Percentiles rank a stretch among this genome's conserved stretches.
Conservation (phyloP, 306 rosid genomes). For the Inga leiocalycina region DNA sequence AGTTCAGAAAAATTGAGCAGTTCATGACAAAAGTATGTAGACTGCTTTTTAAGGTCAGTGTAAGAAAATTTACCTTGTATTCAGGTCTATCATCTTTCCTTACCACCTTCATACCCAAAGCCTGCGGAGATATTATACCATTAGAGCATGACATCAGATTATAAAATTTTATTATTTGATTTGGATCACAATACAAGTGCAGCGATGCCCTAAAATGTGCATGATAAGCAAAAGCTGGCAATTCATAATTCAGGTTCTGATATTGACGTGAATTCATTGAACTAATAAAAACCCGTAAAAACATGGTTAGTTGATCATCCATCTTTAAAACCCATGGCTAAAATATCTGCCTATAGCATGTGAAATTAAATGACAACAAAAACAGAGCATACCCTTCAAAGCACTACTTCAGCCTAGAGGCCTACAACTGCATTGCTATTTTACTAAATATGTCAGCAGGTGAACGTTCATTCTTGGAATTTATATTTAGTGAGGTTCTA, state of each 20-base stretch:
- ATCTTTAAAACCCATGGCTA: slow-evolving; percentile 9
- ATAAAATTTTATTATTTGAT: slow-evolving; percentile 21
- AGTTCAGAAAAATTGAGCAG: not conserved
- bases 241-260: slow-evolving; percentile 12
- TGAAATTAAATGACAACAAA: not conserved
- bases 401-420: not conserved
- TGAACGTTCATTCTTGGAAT: not conserved
- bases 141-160: slow-evolving; percentile 11
- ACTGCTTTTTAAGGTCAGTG: not conserved
- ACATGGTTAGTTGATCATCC: slow-evolving; percentile 15
- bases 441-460: not conserved
- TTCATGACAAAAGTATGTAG: not conserved
- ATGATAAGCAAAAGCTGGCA: slow-evolving; percentile 25
- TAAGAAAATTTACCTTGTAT: slow-evolving; percentile 61
- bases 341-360: not conserved
- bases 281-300: not conserved
- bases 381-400: not conserved
- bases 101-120: slow-evolving; percentile 76
- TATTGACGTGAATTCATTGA: slow-evolving; percentile 19
- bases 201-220: not conserved
- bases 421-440: not conserved
- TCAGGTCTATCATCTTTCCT: slow-evolving; percentile 83
- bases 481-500: not conserved
- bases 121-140: slow-evolving; percentile 49
- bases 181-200: slow-evolving; percentile 1